A percentile compares a stretch with the other conserved stretches of the same genome.
Conservation (phyloP, 2,329 filamentous ascomycete species). For the Trematosphaeria pertusa region DNA sequence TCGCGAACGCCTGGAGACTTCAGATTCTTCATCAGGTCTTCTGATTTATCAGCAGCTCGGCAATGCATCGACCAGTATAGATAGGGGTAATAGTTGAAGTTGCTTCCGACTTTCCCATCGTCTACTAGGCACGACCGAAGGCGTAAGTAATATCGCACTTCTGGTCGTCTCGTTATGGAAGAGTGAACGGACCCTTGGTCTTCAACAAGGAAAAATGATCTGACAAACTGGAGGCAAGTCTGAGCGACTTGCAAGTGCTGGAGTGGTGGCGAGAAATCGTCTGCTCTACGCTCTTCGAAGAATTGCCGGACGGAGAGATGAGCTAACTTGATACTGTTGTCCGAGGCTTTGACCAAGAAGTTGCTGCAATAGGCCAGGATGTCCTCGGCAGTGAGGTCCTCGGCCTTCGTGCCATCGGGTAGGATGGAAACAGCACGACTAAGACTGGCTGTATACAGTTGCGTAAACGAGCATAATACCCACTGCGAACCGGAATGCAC, state of each 20-base stretch:
- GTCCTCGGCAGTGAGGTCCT: background rate
- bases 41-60: background rate
- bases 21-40: background rate
- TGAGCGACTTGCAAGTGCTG: background rate
- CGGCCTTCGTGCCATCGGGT: background rate
- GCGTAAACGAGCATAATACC: background rate
- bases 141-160: no score
- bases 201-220: no score
- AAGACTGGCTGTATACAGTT: background rate
- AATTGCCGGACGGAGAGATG: conserved; percentile 1
- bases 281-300: background rate
- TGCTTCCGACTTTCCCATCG: background rate
- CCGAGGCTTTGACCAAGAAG: background rate
- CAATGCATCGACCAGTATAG: background rate
- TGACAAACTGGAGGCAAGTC: background rate
- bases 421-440: background rate
- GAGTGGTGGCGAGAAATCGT: background rate
- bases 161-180: no score
- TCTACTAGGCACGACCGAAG: no score
- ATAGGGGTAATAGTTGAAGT: background rate
- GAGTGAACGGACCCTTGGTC: no score
- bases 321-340: background rate
- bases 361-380: conserved; percentile 1
- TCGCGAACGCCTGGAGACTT: background rate
- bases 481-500: no score